Evolutionary conservation across 2,329 filamentous ascomycete species (phyloP).

Genomic region (Neopestalotiopsis sp.): DNA sequence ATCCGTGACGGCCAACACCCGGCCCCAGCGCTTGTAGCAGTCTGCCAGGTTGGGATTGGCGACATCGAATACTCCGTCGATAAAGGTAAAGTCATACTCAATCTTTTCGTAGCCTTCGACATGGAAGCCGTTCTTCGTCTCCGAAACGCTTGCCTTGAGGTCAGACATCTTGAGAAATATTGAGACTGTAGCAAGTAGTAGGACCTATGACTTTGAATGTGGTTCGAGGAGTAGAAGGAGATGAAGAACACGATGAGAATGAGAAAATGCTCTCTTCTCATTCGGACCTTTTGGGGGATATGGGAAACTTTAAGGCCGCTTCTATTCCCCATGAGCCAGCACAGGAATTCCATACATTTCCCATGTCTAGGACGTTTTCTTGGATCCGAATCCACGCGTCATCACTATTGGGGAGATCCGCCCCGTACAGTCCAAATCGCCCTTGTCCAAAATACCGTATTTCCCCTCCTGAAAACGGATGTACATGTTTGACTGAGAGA

Average conservation of each 20-base stretch:
- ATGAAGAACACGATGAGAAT: background rate
- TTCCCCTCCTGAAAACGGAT: background rate
- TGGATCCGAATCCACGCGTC: constrained; percentile 14
- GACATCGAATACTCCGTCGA: constrained; percentile 70
- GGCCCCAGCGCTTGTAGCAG: constrained; percentile 69
- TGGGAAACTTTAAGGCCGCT: constrained; percentile 20
- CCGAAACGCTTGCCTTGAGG: constrained; percentile 68
- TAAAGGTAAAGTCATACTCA: constrained; percentile 76
- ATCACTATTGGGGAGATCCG: constrained; percentile 15
- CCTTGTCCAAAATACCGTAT: background rate
- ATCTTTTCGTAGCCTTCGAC: constrained; percentile 79
- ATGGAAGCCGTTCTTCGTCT: constrained; percentile 70
- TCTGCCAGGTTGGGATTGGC: constrained; percentile 66
- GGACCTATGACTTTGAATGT: background rate
- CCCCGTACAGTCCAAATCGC: background rate
- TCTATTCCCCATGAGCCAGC: background rate
- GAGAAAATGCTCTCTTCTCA: background rate
- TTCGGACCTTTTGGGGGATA: background rate
- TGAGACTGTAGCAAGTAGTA: background rate
- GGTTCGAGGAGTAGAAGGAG: background rate
- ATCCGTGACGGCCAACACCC: constrained; percentile 73
- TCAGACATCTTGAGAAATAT: constrained; percentile 64
- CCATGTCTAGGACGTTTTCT: background rate
- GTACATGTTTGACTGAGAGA: background rate
- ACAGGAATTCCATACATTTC: background rate